phyloP scores from a whole-genome alignment of 2,329 filamentous ascomycete species.

The Aspergillus costaricaensis region DNA sequence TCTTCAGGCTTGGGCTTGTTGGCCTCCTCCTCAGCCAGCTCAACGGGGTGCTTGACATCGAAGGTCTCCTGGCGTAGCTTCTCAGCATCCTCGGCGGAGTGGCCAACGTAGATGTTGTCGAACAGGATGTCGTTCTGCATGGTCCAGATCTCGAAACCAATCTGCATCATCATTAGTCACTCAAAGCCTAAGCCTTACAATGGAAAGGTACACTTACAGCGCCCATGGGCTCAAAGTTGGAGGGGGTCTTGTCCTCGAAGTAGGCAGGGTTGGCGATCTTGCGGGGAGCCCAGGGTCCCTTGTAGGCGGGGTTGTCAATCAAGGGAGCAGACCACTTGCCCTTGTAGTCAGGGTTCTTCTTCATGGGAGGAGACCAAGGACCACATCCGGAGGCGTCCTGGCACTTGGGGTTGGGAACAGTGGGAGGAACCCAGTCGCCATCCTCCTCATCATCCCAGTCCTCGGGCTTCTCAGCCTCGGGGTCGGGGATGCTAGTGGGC shows the following conservation, averaged over 20 bases:
- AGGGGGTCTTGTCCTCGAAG: constrained; percentile 94
- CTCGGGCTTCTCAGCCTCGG: constrained; percentile 94
- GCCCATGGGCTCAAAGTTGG: constrained; percentile 97
- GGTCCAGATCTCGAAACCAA: constrained; percentile 99
- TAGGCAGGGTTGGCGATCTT: constrained; percentile 97
- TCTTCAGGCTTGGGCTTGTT: constrained; percentile 76
- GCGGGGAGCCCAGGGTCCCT: constrained; percentile 89
- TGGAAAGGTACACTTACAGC: constrained; percentile 65
- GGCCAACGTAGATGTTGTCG: constrained; percentile 99
- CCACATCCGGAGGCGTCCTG: constrained; percentile 91
- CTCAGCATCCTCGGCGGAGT: constrained; percentile 89
- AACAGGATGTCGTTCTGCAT: constrained; percentile 99
- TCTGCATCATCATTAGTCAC: constrained; percentile 51
- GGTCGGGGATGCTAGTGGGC: constrained; percentile 79
- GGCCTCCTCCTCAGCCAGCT: constrained; percentile 77
- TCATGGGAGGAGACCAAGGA: constrained; percentile 87
- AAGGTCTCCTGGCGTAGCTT: constrained; percentile 88
- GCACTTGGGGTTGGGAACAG: constrained; percentile 94
- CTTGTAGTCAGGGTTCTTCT: constrained; percentile 96
- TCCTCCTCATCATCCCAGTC: constrained; percentile 99
- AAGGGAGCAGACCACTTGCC: constrained; percentile 93
- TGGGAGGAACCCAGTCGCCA: constrained; percentile 92
- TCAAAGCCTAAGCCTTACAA: background rate
- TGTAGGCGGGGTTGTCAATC: constrained; percentile 98
- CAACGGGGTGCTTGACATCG: constrained; percentile 79